Percentiles rank a stretch among this genome's conserved stretches.
Conservation (phyloP, 306 rosid species). For the Adenanthera pavonina region DNA sequence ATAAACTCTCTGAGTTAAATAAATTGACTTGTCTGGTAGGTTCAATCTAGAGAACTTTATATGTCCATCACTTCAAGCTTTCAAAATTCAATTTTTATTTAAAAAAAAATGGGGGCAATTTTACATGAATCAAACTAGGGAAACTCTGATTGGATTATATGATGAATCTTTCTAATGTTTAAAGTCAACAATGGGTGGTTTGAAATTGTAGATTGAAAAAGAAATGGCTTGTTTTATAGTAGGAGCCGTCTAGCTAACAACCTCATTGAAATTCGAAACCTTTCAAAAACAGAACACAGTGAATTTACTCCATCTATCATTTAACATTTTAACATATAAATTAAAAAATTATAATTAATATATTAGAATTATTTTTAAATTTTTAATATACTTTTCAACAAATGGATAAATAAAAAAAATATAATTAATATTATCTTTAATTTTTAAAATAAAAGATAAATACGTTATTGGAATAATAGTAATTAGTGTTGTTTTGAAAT, state of each 20-base stretch:
- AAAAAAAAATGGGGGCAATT: slow-evolving; percentile 21
- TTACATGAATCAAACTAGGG: slow-evolving; percentile 11
- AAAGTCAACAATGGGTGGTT: slow-evolving; percentile 9
- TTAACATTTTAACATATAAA: too few relatives aligned
- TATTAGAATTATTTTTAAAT: too few relatives aligned
- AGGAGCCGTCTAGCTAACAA: slow-evolving; percentile 43
- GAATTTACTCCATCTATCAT: not conserved
- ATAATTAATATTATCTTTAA: too few relatives aligned
- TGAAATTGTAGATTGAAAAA: slow-evolving; percentile 9
- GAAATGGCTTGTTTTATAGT: slow-evolving; percentile 1
- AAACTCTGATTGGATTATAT: not conserved
- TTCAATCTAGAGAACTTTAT: not conserved
- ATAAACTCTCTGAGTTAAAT: too few relatives aligned
- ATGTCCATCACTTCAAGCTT: not conserved
- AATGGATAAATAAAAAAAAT: too few relatives aligned
- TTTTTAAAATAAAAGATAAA: too few relatives aligned
- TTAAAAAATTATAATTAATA: too few relatives aligned
- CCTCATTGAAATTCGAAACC: slow-evolving; percentile 37
- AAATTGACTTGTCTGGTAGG: not conserved
- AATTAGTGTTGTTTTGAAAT: too few relatives aligned
- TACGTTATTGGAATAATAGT: too few relatives aligned
- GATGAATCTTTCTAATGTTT: slow-evolving; percentile 9
- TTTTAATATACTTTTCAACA: too few relatives aligned
- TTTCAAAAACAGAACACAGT: not conserved
- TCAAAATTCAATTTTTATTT: not conserved